These are phyloP conservation scores for Pythium oligandrum DNA, from an alignment of 352 stramenopile genomes.

Conservation along the genomic window DNA sequence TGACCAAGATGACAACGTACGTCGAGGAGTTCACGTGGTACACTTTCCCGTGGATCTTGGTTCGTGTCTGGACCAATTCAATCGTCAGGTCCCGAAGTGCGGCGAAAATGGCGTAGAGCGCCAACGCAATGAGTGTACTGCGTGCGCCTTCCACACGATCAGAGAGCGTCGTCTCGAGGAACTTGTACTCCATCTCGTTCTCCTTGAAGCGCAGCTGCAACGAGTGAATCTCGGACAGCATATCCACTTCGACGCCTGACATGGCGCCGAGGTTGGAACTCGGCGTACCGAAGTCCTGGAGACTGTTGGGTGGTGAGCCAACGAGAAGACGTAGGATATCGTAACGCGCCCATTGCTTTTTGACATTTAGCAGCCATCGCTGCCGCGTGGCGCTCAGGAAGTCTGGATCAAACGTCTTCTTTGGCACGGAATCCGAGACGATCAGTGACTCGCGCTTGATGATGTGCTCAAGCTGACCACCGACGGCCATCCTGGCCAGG, in stretches of 20 bases:
- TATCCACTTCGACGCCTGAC: conserved; percentile 49
- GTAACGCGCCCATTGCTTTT: conserved; percentile 53
- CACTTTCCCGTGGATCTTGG: conserved; percentile 11
- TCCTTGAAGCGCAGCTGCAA: conserved; percentile 65
- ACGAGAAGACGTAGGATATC: conserved; percentile 49
- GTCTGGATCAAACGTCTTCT: conserved; percentile 39
- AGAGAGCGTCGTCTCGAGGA: conserved; percentile 53
- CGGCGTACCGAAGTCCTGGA: conserved; percentile 22
- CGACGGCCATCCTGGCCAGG: conserved; percentile 45
- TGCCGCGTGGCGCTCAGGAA: conserved; percentile 49
- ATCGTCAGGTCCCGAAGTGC: conserved; percentile 56
- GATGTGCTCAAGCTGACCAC: conserved; percentile 64
- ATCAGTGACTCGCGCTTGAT: conserved; percentile 63
- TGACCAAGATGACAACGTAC: conserved; percentile 41
- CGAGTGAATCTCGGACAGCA: conserved; percentile 58
- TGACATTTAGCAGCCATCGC: conserved; percentile 41
- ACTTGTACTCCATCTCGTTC: conserved; percentile 69
- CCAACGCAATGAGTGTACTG: conserved; percentile 48
- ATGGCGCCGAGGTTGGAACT: conserved; percentile 28
- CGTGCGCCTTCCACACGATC: conserved; percentile 63
- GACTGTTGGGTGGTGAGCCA: conserved; percentile 38
- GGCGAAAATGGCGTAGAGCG: conserved; percentile 58
- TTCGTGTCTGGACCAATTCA: conserved; percentile 32
- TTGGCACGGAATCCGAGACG: conserved; percentile 37
- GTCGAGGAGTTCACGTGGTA: conserved; percentile 28